Base-by-base conservation (phyloP, 192 early-diverging fungal genomes). In the Cetraspora pellucida region DNA sequence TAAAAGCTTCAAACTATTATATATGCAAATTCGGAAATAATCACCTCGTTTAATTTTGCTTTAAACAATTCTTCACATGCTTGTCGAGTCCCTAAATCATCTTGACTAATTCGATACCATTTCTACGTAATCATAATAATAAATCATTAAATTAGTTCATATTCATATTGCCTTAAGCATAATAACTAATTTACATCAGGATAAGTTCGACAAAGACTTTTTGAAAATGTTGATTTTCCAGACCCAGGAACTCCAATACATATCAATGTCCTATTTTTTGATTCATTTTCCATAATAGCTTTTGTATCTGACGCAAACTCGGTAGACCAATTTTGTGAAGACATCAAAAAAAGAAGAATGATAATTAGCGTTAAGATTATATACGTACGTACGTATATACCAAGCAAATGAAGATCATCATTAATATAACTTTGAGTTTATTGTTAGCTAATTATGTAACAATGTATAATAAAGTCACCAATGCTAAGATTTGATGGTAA, bases 211-310 rank as follows among this genome's bases (percentile, higher is more conserved):
- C 79, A 79, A 23, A 89, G 82, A 25, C 84, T 83, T 54, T 84
- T 86, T 46, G 91, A 82, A 78, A 93, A 92, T 16, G 90, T 89
- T 19, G 85, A 87, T 81, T 93, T 93, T 72, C 92, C 92, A 57
- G 90, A 91, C 10, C 92, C 92, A 37, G 92, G 92, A 65, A 92
- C 83, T 27, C 92, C 91, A 70, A 92, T 89, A 61, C 92, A 84
- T 30, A 93, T 86, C 13, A 93, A 85, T 80, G 91, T 85, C 81
- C 78, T 81, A 64, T 82, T 46, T 23, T 66, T 31, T 27, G 58
- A 27, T 59, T 28, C 13, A 27, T 59, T 27, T 13, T 23, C 25
- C 58, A 10, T 14, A 5, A 37, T 37, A 37, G 5, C 5, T 37
- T 37, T 37, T 37, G 37, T 37, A 37, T 37, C 37, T n/a, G n/a